Evolutionary conservation across 805 yeast genomes (phyloP), one percentile per base, ranked within the genome.

Genomic region (Ogataea polymorpha): DNA sequence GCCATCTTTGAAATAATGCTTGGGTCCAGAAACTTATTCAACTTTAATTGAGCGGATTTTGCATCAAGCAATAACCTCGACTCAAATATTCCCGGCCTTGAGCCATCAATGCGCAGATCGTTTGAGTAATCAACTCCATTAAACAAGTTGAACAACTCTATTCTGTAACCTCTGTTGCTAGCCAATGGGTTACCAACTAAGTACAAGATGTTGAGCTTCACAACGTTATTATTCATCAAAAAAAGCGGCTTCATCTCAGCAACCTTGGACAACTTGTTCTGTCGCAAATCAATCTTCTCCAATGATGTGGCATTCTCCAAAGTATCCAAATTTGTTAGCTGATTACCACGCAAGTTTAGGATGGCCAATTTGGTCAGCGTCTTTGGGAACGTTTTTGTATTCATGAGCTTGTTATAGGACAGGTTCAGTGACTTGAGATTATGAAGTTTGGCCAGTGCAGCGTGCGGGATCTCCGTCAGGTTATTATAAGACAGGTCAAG

Each of bases 51-150:
- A 1, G 80, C 74, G 17, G 66, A 63, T 46, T 72, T 77, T 2
- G 71, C 62, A 47, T 76, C 82, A 37, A 77, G 61, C 21, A 78
- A 58, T 50, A 77, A 54, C 23, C 82, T 72, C 15, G 75, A 68
- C 58, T 78, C 84, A 59, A 78, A 75, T 41, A 78, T 75, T 1
- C 83, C 82, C 0, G 84, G 83, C 39, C 73, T 58, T 3, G 82
- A 75, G 32, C 80, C 82, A 54, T 78, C 83, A 27, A 78, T 72
- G 49, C 73, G 74, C 44, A 78, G 53, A 6, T 54, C 53, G 47
- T 75, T 75, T 17, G 65, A 64, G 44, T 70, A 71, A 42, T 66
- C 69, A 28, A 74, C 71, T 7, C 81, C 82, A 52, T 77, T 77
- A 49, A 75, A 65, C 37, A 78, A 56, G 55, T 79, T 77, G 60